Evolutionary conservation across 1,139 yeast species (phyloP).

Genomic region (Citeromyces hawaiiensis): DNA sequence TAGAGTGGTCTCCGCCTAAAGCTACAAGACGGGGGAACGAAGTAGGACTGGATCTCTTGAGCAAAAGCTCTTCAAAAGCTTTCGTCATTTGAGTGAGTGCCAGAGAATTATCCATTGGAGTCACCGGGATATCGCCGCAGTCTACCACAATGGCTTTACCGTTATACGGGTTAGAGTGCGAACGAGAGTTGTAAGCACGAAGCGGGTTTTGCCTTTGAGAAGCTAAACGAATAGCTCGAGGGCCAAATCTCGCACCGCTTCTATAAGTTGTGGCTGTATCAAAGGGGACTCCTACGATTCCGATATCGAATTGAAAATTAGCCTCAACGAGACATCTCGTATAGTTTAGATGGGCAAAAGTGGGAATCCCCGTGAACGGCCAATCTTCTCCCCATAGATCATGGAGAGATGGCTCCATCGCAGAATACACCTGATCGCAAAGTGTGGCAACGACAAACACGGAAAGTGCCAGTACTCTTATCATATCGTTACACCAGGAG

Average conservation of each 20-base stretch:
- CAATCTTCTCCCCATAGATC: conserved; percentile 52
- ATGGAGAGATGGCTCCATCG: conserved; percentile 21
- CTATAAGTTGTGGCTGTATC: conserved; percentile 67
- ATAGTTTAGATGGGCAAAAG: conserved; percentile 62
- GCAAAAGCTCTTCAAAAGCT: conserved; percentile 48
- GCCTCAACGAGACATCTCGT: conserved; percentile 40
- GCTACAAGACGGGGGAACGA: conserved; percentile 51
- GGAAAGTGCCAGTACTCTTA: not conserved
- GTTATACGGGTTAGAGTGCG: conserved; percentile 49
- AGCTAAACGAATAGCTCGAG: conserved; percentile 59
- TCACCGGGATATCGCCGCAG: conserved; percentile 73
- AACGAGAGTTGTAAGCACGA: conserved; percentile 59
- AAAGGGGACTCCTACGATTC: conserved; percentile 63
- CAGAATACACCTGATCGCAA: too few relatives aligned
- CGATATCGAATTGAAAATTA: conserved; percentile 42
- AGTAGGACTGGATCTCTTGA: conserved; percentile 13
- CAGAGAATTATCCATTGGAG: conserved; percentile 62
- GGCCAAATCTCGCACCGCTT: conserved; percentile 74
- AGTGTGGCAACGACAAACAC: too few relatives aligned
- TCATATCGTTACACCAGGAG: not conserved
- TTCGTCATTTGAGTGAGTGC: conserved; percentile 62
- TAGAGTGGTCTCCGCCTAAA: conserved; percentile 71
- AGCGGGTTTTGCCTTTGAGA: conserved; percentile 58
- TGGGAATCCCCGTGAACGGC: conserved; percentile 59
- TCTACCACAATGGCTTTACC: conserved; percentile 60